These are phyloP conservation scores for Fusarium chlamydosporum DNA, from an alignment of 2,329 filamentous ascomycete genomes.

Conservation along the genomic window DNA sequence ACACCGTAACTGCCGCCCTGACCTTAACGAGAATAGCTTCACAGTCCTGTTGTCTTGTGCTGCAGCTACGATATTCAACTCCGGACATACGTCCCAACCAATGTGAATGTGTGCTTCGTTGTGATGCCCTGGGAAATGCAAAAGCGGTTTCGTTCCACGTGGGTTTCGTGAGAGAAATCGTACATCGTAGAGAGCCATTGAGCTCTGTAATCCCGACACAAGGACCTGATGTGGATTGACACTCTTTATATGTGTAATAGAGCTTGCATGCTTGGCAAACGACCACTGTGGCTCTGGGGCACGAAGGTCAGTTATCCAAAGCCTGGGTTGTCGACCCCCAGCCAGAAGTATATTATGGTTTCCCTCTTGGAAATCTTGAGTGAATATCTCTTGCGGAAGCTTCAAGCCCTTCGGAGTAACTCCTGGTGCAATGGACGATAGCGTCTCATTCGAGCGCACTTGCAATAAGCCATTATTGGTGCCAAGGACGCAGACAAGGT, in stretches of 20 bases:
- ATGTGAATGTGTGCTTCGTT: conserved; percentile 65
- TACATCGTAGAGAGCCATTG: conserved; percentile 70
- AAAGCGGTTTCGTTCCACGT: conserved; percentile 56
- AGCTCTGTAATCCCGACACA: conserved; percentile 64
- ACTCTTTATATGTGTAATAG: conserved; percentile 65
- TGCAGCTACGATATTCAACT: conserved; percentile 66
- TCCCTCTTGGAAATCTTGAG: conserved; percentile 62
- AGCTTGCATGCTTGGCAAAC: conserved; percentile 55
- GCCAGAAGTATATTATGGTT: conserved; percentile 64
- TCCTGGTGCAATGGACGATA: conserved; percentile 55
- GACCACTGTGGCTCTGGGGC: conserved; percentile 53
- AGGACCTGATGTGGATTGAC: conserved; percentile 66
- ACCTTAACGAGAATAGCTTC: conserved; percentile 64
- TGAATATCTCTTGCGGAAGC: conserved; percentile 59
- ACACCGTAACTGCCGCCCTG: conserved; percentile 58
- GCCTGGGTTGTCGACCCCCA: conserved; percentile 63
- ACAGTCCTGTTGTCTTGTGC: conserved; percentile 66
- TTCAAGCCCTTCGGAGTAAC: conserved; percentile 38
- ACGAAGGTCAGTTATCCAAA: conserved; percentile 64
- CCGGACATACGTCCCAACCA: conserved; percentile 66
- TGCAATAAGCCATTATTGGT: conserved; percentile 63
- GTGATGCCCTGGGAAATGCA: conserved; percentile 64
- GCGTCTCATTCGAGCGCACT: conserved; percentile 52
- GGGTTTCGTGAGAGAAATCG: conserved; percentile 57
- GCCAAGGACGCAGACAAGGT: conserved; percentile 63